Evolutionary conservation across 2,329 filamentous ascomycete species (phyloP), one percentile per base, ranked within the genome.

Genomic region (Akanthomyces muscarius): DNA sequence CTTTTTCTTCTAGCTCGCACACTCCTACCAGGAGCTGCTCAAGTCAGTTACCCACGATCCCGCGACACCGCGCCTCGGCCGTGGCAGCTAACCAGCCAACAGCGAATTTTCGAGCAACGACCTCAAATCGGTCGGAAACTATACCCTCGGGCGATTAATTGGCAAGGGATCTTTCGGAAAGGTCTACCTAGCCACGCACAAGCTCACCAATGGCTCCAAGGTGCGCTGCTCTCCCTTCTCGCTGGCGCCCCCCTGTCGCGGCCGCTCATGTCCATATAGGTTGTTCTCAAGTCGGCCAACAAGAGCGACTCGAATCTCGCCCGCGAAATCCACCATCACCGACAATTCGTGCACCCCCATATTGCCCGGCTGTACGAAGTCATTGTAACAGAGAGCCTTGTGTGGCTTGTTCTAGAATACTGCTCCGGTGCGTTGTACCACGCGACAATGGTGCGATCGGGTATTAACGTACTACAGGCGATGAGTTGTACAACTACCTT

Each of bases 151-250:
- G 52, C 88, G 88, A 64, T 82, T 99, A 64, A 97, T 99, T 73
- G 95, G 95, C 68, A 99, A 98, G 74, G 95, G 95, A 63, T 97
- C 93, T 67, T 99, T 99, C 77, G 95, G 95, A 71, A 98, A 97
- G 78, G 95, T 99, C 71, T 99, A 99, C 76, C 83, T 99, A 64
- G 95, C 94, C 64, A 87, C 89, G 52, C 95, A 99, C 77, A 98
- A 97, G 77, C 91, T 99, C 76, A 98, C 92, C 72, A 97, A 97
- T 87, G 94, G 93, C 72, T 97, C 93, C 73, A 98, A 97, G 86
- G 92, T 94, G 72, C 65, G 81, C 73, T 56, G 54, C 42, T 45
- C 41, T 47, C n/a, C 47, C 48, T 10, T 13, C 41, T 5, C n/a
- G 18, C 30, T 23, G 45, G 30, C 18, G 56, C 36, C 30, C 48